These are phyloP conservation scores for Tetraselmis striata DNA, from an alignment of 139 green algal genomes.

Conservation along the genomic window DNA sequence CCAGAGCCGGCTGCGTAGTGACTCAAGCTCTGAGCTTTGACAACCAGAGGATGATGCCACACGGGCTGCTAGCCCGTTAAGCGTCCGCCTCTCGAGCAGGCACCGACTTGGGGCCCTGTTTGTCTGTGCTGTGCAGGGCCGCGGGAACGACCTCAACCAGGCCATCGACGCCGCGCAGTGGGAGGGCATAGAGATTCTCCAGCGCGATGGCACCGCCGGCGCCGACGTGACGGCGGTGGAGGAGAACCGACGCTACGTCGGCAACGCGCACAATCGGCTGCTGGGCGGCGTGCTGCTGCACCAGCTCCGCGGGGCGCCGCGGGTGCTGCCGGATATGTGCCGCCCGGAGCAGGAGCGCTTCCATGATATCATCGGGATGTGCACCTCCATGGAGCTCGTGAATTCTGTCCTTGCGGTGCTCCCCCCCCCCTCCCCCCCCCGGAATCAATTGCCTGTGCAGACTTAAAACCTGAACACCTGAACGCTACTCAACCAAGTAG, in stretches of 20 bases:
- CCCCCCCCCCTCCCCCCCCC: too few relatives aligned
- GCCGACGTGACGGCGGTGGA: background rate
- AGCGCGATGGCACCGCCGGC: background rate
- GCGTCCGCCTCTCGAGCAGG: too few relatives aligned
- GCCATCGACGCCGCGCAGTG: background rate
- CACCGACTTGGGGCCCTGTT: too few relatives aligned
- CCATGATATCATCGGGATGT: background rate
- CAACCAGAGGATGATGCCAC: too few relatives aligned
- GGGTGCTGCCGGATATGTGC: background rate
- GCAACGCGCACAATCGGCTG: background rate
- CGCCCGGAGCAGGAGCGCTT: background rate
- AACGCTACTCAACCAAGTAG: too few relatives aligned
- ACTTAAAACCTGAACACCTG: too few relatives aligned
- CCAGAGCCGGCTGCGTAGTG: too few relatives aligned
- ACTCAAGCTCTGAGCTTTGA: too few relatives aligned
- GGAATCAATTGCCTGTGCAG: too few relatives aligned
- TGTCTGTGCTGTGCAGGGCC: too few relatives aligned
- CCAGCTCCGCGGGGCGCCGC: background rate
- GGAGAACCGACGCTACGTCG: background rate
- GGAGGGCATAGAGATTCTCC: background rate
- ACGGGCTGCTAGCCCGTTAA: too few relatives aligned
- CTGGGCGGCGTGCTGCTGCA: background rate
- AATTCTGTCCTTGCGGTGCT: background rate
- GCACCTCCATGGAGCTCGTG: background rate
- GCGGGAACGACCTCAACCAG: background rate